These are phyloP conservation scores for Strobilomyces echinocephalus DNA, from an alignment of 768 basidiomycete genomes.

Conservation along the genomic window DNA sequence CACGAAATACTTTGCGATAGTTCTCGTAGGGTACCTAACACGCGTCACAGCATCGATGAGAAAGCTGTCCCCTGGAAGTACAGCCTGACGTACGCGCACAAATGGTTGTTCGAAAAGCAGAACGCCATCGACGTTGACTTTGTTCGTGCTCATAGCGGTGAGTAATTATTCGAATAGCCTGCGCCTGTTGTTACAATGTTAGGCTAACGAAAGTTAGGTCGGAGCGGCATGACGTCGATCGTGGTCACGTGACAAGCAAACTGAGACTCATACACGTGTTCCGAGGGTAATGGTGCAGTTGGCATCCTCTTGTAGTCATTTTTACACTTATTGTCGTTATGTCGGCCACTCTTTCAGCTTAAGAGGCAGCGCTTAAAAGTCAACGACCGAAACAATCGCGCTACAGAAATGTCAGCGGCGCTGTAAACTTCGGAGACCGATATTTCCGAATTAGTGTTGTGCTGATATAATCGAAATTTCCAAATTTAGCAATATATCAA, in stretches of 20 bases:
- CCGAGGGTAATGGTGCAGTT: too few relatives aligned
- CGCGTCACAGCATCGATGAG: constrained; percentile 8
- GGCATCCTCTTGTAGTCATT: too few relatives aligned
- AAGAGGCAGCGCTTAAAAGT: too few relatives aligned
- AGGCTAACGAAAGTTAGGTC: not conserved
- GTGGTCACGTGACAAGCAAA: constrained; percentile 24
- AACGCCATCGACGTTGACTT: constrained; percentile 66
- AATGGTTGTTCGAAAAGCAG: constrained; percentile 85
- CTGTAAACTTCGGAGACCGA: too few relatives aligned
- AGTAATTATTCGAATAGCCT: not conserved
- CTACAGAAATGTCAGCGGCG: too few relatives aligned
- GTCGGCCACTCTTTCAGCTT: too few relatives aligned
- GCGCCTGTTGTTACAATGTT: constrained; percentile 9
- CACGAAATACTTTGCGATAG: constrained; percentile 82
- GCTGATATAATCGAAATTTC: too few relatives aligned
- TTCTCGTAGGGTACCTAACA: constrained; percentile 84
- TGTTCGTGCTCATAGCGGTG: constrained; percentile 34
- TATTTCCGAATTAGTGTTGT: too few relatives aligned
- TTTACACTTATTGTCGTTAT: too few relatives aligned
- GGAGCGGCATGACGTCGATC: constrained; percentile 14
- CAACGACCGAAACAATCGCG: too few relatives aligned
- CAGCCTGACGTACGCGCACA: constrained; percentile 47
- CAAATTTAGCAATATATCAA: too few relatives aligned
- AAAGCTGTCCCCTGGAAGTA: not conserved
- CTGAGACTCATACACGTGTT: too few relatives aligned